Conservation (phyloP, 1,139 yeast genomes). For the Kodamaea suecica region DNA sequence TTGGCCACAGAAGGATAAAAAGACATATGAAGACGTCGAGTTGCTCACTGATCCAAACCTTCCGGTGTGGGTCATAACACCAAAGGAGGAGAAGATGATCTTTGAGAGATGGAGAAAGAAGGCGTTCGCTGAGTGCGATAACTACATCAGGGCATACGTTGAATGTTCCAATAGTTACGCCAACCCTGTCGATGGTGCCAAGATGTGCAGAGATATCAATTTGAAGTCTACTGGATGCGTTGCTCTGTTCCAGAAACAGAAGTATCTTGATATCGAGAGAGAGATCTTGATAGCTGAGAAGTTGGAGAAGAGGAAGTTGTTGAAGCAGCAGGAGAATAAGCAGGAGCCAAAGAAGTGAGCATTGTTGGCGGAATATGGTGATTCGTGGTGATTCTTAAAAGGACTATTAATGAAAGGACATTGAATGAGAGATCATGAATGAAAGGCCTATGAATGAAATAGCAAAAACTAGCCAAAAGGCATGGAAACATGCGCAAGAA, state of each 20-base stretch:
- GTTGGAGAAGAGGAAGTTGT: constrained; percentile 31
- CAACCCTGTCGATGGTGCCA: constrained; percentile 61
- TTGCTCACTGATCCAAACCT: constrained; percentile 47
- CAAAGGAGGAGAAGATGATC: constrained; percentile 79
- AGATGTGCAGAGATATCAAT: constrained; percentile 40
- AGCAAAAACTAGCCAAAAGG: too few relatives aligned
- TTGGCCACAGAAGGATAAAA: constrained; percentile 20
- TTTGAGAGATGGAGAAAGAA: constrained; percentile 74
- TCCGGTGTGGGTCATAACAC: constrained; percentile 84
- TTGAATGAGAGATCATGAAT: too few relatives aligned
- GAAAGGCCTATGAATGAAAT: too few relatives aligned
- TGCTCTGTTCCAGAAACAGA: constrained; percentile 59
- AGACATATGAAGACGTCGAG: constrained; percentile 39
- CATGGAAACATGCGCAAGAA: too few relatives aligned
- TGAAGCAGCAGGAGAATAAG: background rate
- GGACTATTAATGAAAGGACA: too few relatives aligned
- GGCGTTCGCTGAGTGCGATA: constrained; percentile 72
- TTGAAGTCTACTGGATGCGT: constrained; percentile 51
- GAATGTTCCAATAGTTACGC: constrained; percentile 38
- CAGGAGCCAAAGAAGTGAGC: background rate
- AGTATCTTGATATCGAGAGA: constrained; percentile 69
- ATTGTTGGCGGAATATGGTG: too few relatives aligned
- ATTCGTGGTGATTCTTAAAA: too few relatives aligned
- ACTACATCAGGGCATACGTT: constrained; percentile 50
- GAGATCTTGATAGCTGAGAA: constrained; percentile 61